Base-by-base conservation (phyloP, 768 basidiomycete genomes). In the Leucosporidium creatinivorum region DNA sequence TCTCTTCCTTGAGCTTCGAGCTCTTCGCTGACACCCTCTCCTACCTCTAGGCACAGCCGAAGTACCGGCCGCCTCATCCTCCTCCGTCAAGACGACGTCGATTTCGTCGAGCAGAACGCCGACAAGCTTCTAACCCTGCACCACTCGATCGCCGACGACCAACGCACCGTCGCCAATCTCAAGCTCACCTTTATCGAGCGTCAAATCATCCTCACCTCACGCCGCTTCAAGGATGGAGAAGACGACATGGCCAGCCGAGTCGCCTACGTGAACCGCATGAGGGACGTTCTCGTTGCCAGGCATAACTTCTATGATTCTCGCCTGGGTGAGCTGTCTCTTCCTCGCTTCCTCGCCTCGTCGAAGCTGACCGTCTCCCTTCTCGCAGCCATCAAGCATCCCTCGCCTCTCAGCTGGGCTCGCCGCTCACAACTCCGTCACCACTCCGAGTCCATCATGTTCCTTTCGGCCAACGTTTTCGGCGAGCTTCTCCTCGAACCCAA, bases 81-180 rank as follows among this genome's bases (percentile, higher is more conserved):
- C 17, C 17, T 66, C 13, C 60, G 25, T 31, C 60, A 49, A 31
- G 21, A 56, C 12, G 60, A 66, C 59, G 13, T 61, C 48, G 65
- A 61, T 26, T 25, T 25, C 23, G 48, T 50, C 54, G 23, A 60
- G 51, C 1, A 10, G 6, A 15, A 56, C 12, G 65, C 65, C 31
- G 65, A 66, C 60, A 36, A 31, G 23, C 47, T 55, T 19, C 54
- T 66, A 17, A 48, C 54, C 18, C 55, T 61, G 25, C 65, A 59
- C 1, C n/a, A 56, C 12, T 30, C 60, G 23, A 56, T 36, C 30
- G 13, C 9, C 4, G 18, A 44, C 60, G 65, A 66, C 60, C 31
- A 49, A 19, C 60, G 65, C 19, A 50, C 59, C 25, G 48, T 66
- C 55, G 65, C 54, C 19, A 66, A 66, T 51, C 47, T 66, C 31